A percentile compares a stretch with the other conserved stretches of the same genome.
Conservation (phyloP, 2,329 filamentous ascomycete species). For the Biscogniauxia marginata region DNA sequence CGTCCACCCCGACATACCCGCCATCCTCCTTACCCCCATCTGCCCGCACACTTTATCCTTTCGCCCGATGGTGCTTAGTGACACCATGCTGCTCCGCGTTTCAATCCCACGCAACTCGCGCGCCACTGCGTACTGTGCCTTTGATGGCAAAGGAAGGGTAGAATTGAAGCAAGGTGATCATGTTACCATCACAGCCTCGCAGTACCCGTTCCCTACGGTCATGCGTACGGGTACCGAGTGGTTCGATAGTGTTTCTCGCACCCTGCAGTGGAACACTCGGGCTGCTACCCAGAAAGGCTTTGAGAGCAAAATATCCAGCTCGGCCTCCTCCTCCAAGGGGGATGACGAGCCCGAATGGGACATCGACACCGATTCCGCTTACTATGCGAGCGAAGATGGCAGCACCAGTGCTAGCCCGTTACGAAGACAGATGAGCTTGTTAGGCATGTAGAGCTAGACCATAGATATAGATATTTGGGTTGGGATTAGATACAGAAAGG, state of each 20-base stretch:
- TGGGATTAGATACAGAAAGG: neutral
- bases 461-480: slow-evolving; percentile 8
- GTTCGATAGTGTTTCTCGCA: slow-evolving; percentile 93
- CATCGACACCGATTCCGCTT: slow-evolving; percentile 84
- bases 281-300: slow-evolving; percentile 92
- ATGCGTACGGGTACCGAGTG: slow-evolving; percentile 87
- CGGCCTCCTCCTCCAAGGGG: slow-evolving; percentile 52
- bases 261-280: slow-evolving; percentile 90
- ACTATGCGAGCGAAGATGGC: slow-evolving; percentile 70
- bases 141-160: slow-evolving; percentile 94
- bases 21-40: slow-evolving; percentile 94
- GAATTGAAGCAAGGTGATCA: slow-evolving; percentile 92
- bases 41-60: slow-evolving; percentile 97
- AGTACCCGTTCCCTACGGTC: slow-evolving; percentile 96
- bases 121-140: slow-evolving; percentile 93
- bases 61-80: slow-evolving; percentile 94
- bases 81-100: slow-evolving; percentile 88
- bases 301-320: slow-evolving; percentile 45
- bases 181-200: slow-evolving; percentile 92
- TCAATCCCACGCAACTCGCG: slow-evolving; percentile 81
- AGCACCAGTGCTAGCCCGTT: slow-evolving; percentile 66
- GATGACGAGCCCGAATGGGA: slow-evolving; percentile 74
- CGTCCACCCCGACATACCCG: slow-evolving; percentile 94
- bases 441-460: slow-evolving; percentile 49
- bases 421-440: slow-evolving; percentile 69